Evolutionary conservation across 768 basidiomycete genomes (phyloP).

Genomic region (Hebeloma cylindrosporum): DNA sequence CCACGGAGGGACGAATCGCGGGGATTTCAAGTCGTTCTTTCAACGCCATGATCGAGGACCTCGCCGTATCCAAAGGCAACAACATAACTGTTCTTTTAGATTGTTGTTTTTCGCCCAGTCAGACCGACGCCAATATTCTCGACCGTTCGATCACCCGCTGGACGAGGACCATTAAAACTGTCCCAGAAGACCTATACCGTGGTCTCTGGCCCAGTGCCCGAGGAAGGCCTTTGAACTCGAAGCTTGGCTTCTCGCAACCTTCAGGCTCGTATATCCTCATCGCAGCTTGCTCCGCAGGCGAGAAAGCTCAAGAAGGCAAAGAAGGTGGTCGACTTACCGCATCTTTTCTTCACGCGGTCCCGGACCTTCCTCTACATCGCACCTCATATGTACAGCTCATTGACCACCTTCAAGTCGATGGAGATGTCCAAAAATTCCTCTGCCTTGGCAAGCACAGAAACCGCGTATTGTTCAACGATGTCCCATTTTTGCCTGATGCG

Average conservation of each 20-base stretch:
- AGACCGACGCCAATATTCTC: constrained; percentile 37
- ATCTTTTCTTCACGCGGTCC: constrained; percentile 48
- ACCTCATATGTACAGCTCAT: constrained; percentile 51
- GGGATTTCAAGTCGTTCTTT: constrained; percentile 72
- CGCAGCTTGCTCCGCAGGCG: constrained; percentile 55
- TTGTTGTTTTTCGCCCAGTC: constrained; percentile 55
- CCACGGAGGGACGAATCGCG: constrained; percentile 45
- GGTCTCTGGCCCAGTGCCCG: constrained; percentile 56
- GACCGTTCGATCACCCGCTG: constrained; percentile 54
- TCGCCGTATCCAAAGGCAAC: constrained; percentile 58
- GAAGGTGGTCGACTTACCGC: constrained; percentile 63
- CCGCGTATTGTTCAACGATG: constrained; percentile 52
- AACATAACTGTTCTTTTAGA: constrained; percentile 71
- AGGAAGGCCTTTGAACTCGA: constrained; percentile 34
- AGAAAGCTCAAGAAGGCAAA: constrained; percentile 59
- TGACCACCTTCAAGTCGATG: constrained; percentile 40
- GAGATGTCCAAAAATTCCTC: constrained; percentile 46
- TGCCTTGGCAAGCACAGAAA: constrained; percentile 50
- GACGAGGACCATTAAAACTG: constrained; percentile 58
- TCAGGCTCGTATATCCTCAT: constrained; percentile 51
- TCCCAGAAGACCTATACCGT: constrained; percentile 51
- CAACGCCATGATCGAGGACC: constrained; percentile 57
- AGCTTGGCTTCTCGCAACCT: constrained; percentile 46
- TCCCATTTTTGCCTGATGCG: constrained; percentile 54
- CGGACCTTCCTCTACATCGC: constrained; percentile 50